Conservation (phyloP, 2,329 filamentous ascomycete genomes). For the Hirsutella minnesotensis region DNA sequence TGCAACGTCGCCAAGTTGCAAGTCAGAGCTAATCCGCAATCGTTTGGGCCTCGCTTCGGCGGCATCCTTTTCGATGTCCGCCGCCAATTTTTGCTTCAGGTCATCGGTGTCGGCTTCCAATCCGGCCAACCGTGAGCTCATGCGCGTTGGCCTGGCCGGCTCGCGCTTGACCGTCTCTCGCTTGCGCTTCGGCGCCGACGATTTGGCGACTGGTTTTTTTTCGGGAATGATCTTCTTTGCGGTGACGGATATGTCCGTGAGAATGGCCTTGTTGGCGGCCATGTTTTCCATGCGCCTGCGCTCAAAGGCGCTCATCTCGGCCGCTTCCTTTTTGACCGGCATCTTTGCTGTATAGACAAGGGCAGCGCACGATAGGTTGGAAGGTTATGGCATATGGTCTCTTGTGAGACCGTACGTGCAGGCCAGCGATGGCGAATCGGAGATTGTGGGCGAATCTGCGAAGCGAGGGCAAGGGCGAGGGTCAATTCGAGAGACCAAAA, state of each 20-base stretch:
- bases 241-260: conserved; percentile 64
- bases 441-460: no score
- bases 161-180: conserved; percentile 35
- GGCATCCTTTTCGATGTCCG: conserved; percentile 32
- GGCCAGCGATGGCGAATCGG: no score
- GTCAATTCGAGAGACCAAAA: no score
- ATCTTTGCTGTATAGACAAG: conserved; percentile 19
- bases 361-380: background rate
- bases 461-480: no score
- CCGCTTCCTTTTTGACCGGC: conserved; percentile 29
- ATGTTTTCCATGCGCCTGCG: conserved; percentile 77
- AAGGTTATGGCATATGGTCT: no score
- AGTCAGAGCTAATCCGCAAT: conserved; percentile 37
- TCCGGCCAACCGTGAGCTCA: conserved; percentile 47
- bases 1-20: conserved; percentile 65
- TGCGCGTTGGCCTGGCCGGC: conserved; percentile 36
- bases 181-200: conserved; percentile 22
- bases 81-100: conserved; percentile 37
- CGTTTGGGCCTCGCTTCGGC: conserved; percentile 45
- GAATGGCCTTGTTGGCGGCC: conserved; percentile 66
- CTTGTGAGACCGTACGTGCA: no score
- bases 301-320: conserved; percentile 71
- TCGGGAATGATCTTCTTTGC: conserved; percentile 55
- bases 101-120: conserved; percentile 34
- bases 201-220: conserved; percentile 36